Base-by-base conservation (phyloP, 2,329 filamentous ascomycete genomes). In the Fusarium sp. region DNA sequence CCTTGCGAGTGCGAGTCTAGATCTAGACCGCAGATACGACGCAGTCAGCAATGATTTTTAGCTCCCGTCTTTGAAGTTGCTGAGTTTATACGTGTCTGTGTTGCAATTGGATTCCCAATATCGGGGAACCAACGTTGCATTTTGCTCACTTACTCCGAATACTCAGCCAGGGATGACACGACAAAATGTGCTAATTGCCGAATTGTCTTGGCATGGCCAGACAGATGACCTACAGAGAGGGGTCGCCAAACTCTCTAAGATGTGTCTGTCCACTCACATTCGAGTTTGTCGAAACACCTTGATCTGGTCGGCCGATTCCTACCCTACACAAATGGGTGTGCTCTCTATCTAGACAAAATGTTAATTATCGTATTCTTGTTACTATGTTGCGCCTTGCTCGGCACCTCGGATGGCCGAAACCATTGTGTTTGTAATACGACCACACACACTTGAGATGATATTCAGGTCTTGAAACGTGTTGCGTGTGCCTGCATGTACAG, bases 321-420 rank as follows among this genome's bases (percentile, higher is more conserved):
- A 70, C 68, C 68, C 63, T 70, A 57, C n/a, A 64, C 54, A 26
- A 55, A 26, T 21, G 23, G 38, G 48, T 54, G 42, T 66, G 47
- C 28, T 47, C n/a, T n/a, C n/a, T 42, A 12, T n/a, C 26, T 33
- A 16, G 21, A 33, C 46, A 42, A 42, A 59, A 26, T 24, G 20
- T 23, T 44, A 35, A 20, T 13, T 46, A 38, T 68, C 57, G 57
- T 64, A 42, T 66, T 68, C 52, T 68, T 67, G 49, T 66, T 38
- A 43, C 15, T 20, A 28, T 21, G 24, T 35, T 63, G 66, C 49
- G 61, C 66, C 56, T 59, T 63, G 41, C 44, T 44, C 43, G 43
- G 35, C 28, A 50, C 13, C 39, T 48, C 41, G 46, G 50, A 61
- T 66, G 41, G 18, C 41, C 18, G 37, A 63, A 50, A 48, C n/a